Percentiles rank a stretch among this genome's conserved stretches.
Conservation (phyloP, 108 stramenopile genomes). For the Skeletonema costatum region DNA sequence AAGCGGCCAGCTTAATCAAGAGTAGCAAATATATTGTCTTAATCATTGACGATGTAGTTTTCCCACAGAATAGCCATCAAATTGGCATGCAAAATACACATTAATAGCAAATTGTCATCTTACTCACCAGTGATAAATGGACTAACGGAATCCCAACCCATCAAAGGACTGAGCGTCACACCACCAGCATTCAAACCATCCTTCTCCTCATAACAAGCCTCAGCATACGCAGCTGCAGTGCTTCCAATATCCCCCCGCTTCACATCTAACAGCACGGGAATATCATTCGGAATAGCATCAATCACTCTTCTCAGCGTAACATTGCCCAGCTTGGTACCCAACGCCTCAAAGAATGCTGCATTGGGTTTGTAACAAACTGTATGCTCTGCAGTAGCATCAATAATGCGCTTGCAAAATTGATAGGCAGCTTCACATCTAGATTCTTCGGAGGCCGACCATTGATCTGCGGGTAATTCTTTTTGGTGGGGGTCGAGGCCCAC, state of each 20-base stretch:
- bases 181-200: conserved; percentile 78
- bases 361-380: conserved; percentile 98
- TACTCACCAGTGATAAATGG: conserved; percentile 91
- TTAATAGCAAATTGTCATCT: not conserved
- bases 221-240: conserved; percentile 95
- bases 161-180: conserved; percentile 94
- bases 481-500: conserved; percentile 96
- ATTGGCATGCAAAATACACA: not conserved
- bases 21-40: conserved; percentile 51
- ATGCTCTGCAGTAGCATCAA: conserved; percentile 81
- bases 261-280: conserved; percentile 93
- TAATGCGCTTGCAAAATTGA: conserved; percentile 89
- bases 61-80: not conserved
- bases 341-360: conserved; percentile 97
- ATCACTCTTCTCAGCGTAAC: conserved; percentile 80
- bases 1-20: conserved; percentile 47
- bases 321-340: conserved; percentile 79
- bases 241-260: conserved; percentile 98
- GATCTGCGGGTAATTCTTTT: conserved; percentile 57
- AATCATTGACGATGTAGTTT: conserved; percentile 38
- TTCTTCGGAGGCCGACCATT: conserved; percentile 34
- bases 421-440: conserved; percentile 79
- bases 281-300: conserved; percentile 59
- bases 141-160: conserved; percentile 96
- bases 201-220: conserved; percentile 80